Evolutionary conservation across 352 stramenopile species (phyloP).

Genomic region (Pythium angustatum): DNA sequence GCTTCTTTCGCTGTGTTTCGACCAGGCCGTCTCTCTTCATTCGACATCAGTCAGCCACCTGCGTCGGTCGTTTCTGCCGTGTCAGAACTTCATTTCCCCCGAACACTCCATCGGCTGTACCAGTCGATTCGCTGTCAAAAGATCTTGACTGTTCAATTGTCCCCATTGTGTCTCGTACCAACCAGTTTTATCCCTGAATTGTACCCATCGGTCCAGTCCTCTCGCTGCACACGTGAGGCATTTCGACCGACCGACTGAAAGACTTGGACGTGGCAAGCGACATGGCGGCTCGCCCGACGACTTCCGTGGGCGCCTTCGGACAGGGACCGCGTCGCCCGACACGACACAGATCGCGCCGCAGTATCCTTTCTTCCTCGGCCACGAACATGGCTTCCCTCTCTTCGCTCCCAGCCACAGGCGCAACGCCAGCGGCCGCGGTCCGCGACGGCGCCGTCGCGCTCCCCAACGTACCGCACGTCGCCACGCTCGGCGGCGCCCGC

Average conservation of each 20-base stretch:
- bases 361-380: constrained; percentile 16
- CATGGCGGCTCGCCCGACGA: constrained; percentile 1
- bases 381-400: neutral
- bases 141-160: neutral
- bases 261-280: neutral
- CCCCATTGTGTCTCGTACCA: neutral
- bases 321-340: neutral
- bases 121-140: neutral
- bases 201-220: too few relatives aligned
- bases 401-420: neutral
- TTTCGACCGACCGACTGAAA: neutral
- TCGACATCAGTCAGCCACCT: too few relatives aligned
- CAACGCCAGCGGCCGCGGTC: neutral
- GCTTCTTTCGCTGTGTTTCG: neutral
- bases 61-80: too few relatives aligned
- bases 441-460: constrained; percentile 21
- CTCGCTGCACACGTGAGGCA: too few relatives aligned
- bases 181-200: neutral
- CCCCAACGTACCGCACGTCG: constrained; percentile 26
- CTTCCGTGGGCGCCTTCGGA: too few relatives aligned
- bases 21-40: too few relatives aligned
- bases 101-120: neutral
- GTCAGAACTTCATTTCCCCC: neutral
- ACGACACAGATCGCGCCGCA: constrained; percentile 9
- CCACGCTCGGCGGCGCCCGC: constrained; percentile 18